Conservation (phyloP, 1,284 basidiomycete species). For the Trichosporon ovoides region DNA sequence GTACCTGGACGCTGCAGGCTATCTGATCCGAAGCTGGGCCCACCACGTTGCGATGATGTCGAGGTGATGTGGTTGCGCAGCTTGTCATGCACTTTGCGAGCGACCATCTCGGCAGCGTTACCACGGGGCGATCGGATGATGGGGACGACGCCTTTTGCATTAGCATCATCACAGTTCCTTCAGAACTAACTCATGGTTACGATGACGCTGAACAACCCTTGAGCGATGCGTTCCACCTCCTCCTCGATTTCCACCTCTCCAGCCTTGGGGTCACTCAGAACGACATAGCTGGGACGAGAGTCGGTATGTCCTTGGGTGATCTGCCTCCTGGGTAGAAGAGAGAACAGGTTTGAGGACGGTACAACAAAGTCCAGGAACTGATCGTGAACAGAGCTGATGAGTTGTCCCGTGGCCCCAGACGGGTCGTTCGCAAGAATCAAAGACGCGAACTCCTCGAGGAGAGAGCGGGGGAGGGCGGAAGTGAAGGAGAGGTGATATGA, state of each 20-base stretch:
- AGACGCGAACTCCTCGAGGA: constrained; percentile 90
- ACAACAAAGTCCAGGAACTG: constrained; percentile 97
- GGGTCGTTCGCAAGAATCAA: constrained; percentile 69
- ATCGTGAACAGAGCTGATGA: constrained; percentile 75
- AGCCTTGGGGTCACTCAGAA: constrained; percentile 88
- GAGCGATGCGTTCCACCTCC: constrained; percentile 88
- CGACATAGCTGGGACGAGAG: constrained; percentile 60
- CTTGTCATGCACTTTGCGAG: constrained; percentile 87
- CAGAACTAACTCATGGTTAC: constrained; percentile 70
- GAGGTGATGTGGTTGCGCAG: constrained; percentile 84
- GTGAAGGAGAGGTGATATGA: constrained; percentile 94
- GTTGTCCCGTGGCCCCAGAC: constrained; percentile 64
- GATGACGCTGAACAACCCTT: constrained; percentile 86
- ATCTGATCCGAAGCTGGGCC: constrained; percentile 60
- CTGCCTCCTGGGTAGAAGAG: constrained; percentile 60
- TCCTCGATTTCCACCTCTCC: constrained; percentile 87
- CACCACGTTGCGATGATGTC: constrained; percentile 55
- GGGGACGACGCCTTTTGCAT: constrained; percentile 72
- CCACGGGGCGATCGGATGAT: constrained; percentile 92
- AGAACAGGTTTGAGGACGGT: constrained; percentile 91
- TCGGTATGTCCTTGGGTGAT: constrained; percentile 31
- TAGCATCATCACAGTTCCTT: background rate
- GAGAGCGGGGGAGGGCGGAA: constrained; percentile 75
- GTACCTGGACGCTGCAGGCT: constrained; percentile 71
- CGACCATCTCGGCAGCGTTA: constrained; percentile 98